A percentile compares a stretch with the other conserved stretches of the same genome.
Evolutionary conservation across 495 filamentous ascomycete genomes (phyloP).

Genomic region (Gamarada debralockiae): DNA sequence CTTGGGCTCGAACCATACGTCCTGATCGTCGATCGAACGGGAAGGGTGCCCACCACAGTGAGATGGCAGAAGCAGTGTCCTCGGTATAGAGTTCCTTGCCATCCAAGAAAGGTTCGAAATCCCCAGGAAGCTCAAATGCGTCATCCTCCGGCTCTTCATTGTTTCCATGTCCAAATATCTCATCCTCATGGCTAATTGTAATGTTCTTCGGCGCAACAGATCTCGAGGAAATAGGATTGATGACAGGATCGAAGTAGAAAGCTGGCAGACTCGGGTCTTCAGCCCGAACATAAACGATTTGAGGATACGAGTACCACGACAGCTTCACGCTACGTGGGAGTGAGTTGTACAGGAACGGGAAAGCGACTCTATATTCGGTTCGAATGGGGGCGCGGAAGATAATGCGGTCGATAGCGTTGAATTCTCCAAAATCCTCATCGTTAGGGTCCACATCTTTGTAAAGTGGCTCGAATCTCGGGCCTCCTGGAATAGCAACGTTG

Average conservation of each 20-base stretch:
- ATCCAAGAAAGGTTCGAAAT: slow-evolving; percentile 81
- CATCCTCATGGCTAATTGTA: slow-evolving; percentile 88
- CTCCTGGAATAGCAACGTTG: slow-evolving; percentile 95
- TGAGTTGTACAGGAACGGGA: slow-evolving; percentile 94
- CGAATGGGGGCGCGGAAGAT: slow-evolving; percentile 96
- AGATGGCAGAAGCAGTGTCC: slow-evolving; percentile 89
- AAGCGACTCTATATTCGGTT: slow-evolving; percentile 93
- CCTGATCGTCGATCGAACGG: slow-evolving; percentile 97
- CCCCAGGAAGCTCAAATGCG: slow-evolving; percentile 76
- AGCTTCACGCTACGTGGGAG: slow-evolving; percentile 91
- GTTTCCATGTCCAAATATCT: slow-evolving; percentile 83
- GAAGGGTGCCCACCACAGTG: slow-evolving; percentile 97
- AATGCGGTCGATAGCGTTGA: slow-evolving; percentile 99
- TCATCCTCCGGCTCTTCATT: slow-evolving; percentile 74
- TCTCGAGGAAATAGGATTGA: slow-evolving; percentile 95
- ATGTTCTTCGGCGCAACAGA: slow-evolving; percentile 94
- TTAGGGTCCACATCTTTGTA: slow-evolving; percentile 99
- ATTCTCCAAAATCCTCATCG: slow-evolving; percentile 99
- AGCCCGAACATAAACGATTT: slow-evolving; percentile 83
- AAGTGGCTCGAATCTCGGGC: slow-evolving; percentile 93
- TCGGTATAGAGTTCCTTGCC: slow-evolving; percentile 87
- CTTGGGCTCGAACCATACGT: slow-evolving; percentile 94
- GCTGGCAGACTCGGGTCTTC: slow-evolving; percentile 83
- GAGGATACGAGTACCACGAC: slow-evolving; percentile 90
- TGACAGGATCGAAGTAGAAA: slow-evolving; percentile 96